Conservation (phyloP, 208 protist species). For the Trypanosoma rangeli region DNA sequence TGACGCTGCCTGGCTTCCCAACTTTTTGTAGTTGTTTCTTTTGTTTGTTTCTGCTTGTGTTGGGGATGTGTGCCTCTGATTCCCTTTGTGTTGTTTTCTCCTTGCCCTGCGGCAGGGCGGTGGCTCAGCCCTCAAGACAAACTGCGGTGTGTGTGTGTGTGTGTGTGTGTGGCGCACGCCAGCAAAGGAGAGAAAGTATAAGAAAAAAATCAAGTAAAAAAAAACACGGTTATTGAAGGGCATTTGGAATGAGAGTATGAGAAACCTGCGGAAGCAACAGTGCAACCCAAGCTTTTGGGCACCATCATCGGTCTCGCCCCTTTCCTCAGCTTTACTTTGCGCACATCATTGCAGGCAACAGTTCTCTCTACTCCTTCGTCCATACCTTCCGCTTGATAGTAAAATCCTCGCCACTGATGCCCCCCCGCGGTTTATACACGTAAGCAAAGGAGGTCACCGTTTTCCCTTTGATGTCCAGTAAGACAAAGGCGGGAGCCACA, state of each 20-base stretch:
- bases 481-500: constrained; percentile 93
- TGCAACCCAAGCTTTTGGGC: background rate
- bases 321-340: background rate
- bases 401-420: constrained; percentile 23
- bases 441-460: constrained; percentile 76
- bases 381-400: constrained; percentile 79
- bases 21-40: constrained; percentile 16
- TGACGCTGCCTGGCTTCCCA: constrained; percentile 14
- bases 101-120: background rate
- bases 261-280: background rate
- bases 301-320: background rate
- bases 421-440: constrained; percentile 39
- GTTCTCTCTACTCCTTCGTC: constrained; percentile 31
- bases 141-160: background rate
- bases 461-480: constrained; percentile 96
- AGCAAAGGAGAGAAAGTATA: background rate
- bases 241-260: background rate
- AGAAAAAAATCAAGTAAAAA: background rate
- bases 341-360: background rate
- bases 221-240: no score
- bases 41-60: no score
- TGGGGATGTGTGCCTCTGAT: background rate
- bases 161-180: background rate
- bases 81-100: background rate
- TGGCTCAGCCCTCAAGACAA: background rate